Percentiles rank a stretch among this genome's conserved stretches.
These are phyloP conservation scores for Ogataea trehalophila DNA, from an alignment of 805 yeast species.

Conservation along the genomic window DNA sequence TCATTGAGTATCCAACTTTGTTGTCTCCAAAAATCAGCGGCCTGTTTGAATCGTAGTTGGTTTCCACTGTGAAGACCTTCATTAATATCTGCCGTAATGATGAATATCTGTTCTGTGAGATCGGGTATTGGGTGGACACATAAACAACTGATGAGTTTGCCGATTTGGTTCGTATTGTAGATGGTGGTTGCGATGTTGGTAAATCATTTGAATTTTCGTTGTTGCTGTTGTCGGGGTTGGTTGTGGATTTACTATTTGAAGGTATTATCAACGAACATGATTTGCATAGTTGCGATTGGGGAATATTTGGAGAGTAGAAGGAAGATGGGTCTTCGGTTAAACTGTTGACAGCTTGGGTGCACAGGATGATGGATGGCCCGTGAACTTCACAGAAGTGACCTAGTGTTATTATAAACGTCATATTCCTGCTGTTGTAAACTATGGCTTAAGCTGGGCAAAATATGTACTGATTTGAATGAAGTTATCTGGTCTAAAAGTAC, in stretches of 20 bases:
- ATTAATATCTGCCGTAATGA: conserved; percentile 55
- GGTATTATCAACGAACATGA: conserved; percentile 60
- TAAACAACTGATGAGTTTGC: conserved; percentile 27
- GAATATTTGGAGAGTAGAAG: conserved; percentile 38
- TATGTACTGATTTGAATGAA: background rate
- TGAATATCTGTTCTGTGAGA: conserved; percentile 45
- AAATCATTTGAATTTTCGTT: conserved; percentile 10
- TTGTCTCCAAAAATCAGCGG: conserved; percentile 66
- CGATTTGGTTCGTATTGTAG: conserved; percentile 29
- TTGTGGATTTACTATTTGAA: conserved; percentile 9
- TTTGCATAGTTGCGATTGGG: conserved; percentile 39
- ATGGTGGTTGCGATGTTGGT: conserved; percentile 1
- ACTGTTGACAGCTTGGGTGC: conserved; percentile 45
- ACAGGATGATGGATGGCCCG: conserved; percentile 64
- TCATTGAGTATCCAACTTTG: conserved; percentile 53
- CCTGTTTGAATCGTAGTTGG: conserved; percentile 50
- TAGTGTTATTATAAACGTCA: conserved; percentile 45
- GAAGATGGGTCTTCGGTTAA: conserved; percentile 16
- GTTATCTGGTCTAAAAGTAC: no score
- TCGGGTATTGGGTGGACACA: conserved; percentile 59
- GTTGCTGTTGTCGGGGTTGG: background rate
- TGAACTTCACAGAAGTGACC: conserved; percentile 79
- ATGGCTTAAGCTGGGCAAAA: background rate
- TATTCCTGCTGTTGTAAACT: background rate
- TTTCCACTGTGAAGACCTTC: conserved; percentile 63